These are phyloP conservation scores for Globisporangium viniferum DNA, from an alignment of 352 stramenopile genomes.

Conservation along the genomic window DNA sequence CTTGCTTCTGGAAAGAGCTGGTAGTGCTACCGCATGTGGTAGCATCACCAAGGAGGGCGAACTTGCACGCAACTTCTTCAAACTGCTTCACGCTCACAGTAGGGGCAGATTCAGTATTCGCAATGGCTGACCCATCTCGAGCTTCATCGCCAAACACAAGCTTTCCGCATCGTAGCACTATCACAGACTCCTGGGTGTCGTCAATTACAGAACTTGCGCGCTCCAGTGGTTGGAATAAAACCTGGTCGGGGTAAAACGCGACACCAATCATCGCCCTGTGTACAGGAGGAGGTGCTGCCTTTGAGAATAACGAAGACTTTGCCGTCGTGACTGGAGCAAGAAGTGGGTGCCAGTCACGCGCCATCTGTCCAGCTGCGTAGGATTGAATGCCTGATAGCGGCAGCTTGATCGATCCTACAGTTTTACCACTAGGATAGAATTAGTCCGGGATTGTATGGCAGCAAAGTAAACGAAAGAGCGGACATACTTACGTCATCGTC, in stretches of 20 bases:
- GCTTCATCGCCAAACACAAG: slow-evolving; percentile 6
- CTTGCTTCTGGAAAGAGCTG: slow-evolving; percentile 6
- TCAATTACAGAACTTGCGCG: no score
- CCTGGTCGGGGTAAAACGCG: slow-evolving; percentile 31
- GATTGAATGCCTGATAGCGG: slow-evolving; percentile 23
- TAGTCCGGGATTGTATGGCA: background rate
- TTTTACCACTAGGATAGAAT: slow-evolving; percentile 22
- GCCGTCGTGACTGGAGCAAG: background rate
- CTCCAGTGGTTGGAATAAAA: slow-evolving; percentile 11
- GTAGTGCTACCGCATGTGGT: background rate
- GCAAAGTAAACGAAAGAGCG: no score
- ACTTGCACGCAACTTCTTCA: slow-evolving; percentile 17
- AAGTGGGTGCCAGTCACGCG: slow-evolving; percentile 25
- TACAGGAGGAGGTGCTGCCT: background rate
- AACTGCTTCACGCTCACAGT: background rate
- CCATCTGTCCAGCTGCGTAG: slow-evolving; percentile 8
- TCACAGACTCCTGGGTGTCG: background rate
- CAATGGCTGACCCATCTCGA: background rate
- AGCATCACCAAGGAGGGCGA: slow-evolving; percentile 2
- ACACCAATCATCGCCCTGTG: slow-evolving; percentile 14
- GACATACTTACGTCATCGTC: slow-evolving; percentile 28
- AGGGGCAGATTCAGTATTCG: background rate
- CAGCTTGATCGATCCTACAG: slow-evolving; percentile 34
- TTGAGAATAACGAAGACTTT: slow-evolving; percentile 13
- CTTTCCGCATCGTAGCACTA: slow-evolving; percentile 9